These are phyloP conservation scores for Edaphochlamys debaryana DNA, from an alignment of 139 green algal genomes.

Conservation along the genomic window DNA sequence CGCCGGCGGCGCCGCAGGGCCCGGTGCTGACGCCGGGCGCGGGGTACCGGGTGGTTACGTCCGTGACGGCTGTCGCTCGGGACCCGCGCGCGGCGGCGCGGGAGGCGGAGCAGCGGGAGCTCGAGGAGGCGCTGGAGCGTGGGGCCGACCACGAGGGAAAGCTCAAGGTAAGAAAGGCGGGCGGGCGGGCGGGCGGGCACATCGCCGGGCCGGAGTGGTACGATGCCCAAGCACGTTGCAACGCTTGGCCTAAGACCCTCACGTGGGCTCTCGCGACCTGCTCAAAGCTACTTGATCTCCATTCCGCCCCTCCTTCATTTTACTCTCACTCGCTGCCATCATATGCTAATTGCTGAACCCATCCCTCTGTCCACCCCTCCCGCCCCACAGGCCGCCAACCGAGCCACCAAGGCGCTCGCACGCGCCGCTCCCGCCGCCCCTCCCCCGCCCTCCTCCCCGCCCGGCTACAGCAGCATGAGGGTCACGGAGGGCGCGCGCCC, in stretches of 20 bases:
- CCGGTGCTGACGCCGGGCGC: conserved; percentile 35
- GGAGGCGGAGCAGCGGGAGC: neutral
- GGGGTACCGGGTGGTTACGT: conserved; percentile 38
- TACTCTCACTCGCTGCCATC: neutral
- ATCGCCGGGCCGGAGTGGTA: no score
- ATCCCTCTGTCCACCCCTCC: neutral
- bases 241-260: neutral
- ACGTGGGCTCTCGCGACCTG: neutral
- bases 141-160: conserved; percentile 5
- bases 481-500: neutral
- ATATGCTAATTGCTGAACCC: neutral
- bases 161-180: conserved; percentile 2
- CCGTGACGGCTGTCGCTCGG: conserved; percentile 17
- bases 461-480: neutral
- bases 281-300: neutral
- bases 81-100: conserved; percentile 18
- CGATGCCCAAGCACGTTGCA: neutral
- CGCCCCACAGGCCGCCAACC: conserved; percentile 16
- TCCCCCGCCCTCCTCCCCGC: neutral
- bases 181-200: neutral
- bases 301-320: neutral
- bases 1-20: neutral
- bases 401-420: conserved; percentile 22
- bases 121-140: conserved; percentile 25
- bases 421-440: neutral